Base-by-base conservation (phyloP, 2,329 filamentous ascomycete genomes). In the Daldinia sp. region DNA sequence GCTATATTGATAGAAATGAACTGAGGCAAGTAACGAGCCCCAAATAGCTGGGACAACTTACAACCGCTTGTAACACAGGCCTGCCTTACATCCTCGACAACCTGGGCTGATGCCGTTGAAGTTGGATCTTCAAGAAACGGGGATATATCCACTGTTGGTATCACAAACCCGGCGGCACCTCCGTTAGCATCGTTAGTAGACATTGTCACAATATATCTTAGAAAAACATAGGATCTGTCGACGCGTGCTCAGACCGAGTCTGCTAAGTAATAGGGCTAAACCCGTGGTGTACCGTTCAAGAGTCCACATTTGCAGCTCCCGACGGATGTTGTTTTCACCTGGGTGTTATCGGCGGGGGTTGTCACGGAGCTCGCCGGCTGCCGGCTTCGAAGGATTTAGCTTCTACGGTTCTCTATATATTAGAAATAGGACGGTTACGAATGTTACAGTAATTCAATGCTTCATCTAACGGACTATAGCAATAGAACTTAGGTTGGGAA, bases 41-140 rank as follows among this genome's bases (percentile, higher is more conserved):
- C n/a, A 25, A 11, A 25, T 23, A 2, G 8, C 9, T 15, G 5
- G 13, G 8, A 41, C 13, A n/a, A 59, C 61, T 57, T 53, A 64
- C 61, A 85, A 3, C 83, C 83, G 30, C 76, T 83, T 67, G 74
- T 78, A 4, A 72, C 76, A 66, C 75, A 77, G 2, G 75, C 76
- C 13, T 67, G 59, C 6, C 71, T 70, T 5, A 77, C 73, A 27
- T 74, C 69, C 4, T 71, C 68, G n/a, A 77, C 69, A 8, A 77
- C 69, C 21, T 54, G 53, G 17, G 64, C 68, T 7, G 73, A 67
- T 6, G 64, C 71, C 27, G 67, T 64, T 21, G 73, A 74, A 0
- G 57, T 45, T 13, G 75, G 70, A 51, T 76, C 71, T 23, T 67
- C 49, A 49, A 76, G 68, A 58, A 75, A 77, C 32, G 74, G 72